Base-by-base conservation (phyloP, 2,329 filamentous ascomycete genomes). In the Huntiella abstrusa region DNA sequence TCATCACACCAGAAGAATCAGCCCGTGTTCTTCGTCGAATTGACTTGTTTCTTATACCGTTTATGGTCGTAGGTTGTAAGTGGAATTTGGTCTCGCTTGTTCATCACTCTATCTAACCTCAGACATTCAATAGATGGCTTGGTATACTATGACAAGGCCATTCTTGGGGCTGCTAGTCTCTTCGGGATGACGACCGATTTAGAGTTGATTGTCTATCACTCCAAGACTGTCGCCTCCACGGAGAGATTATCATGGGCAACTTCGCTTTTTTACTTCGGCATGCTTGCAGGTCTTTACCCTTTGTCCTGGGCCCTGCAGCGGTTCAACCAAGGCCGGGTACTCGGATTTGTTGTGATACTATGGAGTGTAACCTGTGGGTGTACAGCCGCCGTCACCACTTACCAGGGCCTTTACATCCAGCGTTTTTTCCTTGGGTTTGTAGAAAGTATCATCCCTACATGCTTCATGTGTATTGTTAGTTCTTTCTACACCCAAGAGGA, bases 131-230 rank as follows among this genome's bases (percentile, higher is more conserved):
- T 35, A 63, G 60, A 64, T 46, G 62, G 61, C 38, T 56, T 65
- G 17, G 62, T 65, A 3, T 65, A 65, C 54, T 66, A 65, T 49
- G 63, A 64, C 56, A 64, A 79, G 65, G 80, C 81, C 5, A 85
- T 86, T 51, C 65, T 86, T 2, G 81, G 81, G 13, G 75, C 73
- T 17, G 80, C 81, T 0, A 75, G 70, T 1, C 69, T 86, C 10
- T 84, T 86, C 56, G 81, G 81, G 52, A 83, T 86, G 80, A 83
- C 79, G 0, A 62, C 64, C 3, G 80, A 85, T 55, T 67, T 86
- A 3, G 52, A 63, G 1, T 69, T 86, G 37, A 67, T 67, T 28
- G 60, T 70, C 10, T 59, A 66, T 53, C 36, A 52, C 2, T 54
- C 57, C 1, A 62, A 61, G 0, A 57, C 53, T 1, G 76, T 77